Evolutionary conservation across 306 rosid genomes (phyloP).

Genomic region (Cajanus cajan): DNA sequence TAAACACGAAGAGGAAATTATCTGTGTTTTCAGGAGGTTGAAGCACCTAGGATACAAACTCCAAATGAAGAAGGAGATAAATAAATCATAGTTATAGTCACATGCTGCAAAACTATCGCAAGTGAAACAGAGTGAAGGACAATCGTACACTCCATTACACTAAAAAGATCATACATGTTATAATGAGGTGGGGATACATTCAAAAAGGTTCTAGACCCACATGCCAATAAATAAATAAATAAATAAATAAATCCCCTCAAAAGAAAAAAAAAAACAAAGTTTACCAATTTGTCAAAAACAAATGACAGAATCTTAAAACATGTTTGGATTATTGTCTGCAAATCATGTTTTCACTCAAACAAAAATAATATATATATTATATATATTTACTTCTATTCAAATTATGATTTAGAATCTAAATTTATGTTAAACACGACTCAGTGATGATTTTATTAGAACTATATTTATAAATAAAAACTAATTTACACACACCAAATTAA

Average conservation of each 20-base stretch:
- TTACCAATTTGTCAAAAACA: neutral
- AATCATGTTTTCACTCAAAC: neutral
- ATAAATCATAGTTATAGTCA: neutral
- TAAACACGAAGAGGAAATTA: neutral
- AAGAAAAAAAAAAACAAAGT: neutral
- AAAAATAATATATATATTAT: too few species aligned
- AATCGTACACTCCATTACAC: neutral
- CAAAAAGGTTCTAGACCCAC: constrained; percentile 8
- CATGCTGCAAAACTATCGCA: neutral
- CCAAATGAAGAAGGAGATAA: neutral
- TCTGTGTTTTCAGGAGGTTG: neutral
- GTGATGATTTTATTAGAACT: neutral
- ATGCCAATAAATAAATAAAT: neutral
- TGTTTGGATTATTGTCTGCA: neutral
- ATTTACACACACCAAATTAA: neutral
- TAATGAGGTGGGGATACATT: neutral
- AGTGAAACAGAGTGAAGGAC: neutral
- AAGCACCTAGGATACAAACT: neutral
- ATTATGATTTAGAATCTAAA: neutral
- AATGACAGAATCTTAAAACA: neutral
- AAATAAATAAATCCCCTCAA: neutral
- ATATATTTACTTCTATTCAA: neutral
- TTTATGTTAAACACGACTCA: neutral
- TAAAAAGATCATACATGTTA: constrained; percentile 1
- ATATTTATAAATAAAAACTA: neutral